These are phyloP conservation scores for Solanum lycopersicoides DNA, from an alignment of 257 asterid species.

Conservation along the genomic window DNA sequence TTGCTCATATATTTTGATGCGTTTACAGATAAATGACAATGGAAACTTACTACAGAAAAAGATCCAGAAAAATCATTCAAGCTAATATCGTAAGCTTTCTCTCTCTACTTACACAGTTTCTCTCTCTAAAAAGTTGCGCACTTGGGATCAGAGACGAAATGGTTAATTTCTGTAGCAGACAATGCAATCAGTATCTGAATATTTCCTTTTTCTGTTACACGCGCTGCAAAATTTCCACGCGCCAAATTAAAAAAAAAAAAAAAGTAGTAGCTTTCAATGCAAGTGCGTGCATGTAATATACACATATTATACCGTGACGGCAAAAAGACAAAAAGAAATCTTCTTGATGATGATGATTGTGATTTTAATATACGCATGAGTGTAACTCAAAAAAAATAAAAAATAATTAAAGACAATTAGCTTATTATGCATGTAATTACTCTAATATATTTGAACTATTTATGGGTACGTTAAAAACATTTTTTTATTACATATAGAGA, in stretches of 20 bases:
- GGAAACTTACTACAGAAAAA: constrained; percentile 68
- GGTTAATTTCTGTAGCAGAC: not conserved
- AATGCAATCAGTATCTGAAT: not conserved
- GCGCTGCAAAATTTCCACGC: not conserved
- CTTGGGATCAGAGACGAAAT: not conserved
- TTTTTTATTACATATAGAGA: not conserved
- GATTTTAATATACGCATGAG: constrained; percentile 6
- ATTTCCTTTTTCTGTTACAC: not conserved
- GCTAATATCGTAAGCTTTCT: constrained; percentile 21
- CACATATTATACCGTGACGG: not conserved
- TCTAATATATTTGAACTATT: not conserved
- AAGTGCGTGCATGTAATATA: not conserved
- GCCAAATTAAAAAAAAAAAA: not conserved
- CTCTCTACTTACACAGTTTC: constrained; percentile 3
- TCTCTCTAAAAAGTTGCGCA: not conserved
- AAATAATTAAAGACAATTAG: not conserved
- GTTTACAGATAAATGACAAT: constrained; percentile 27
- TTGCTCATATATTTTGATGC: not conserved
- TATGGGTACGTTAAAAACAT: not conserved
- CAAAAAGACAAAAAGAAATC: constrained; percentile 6
- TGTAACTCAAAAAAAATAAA: not conserved
- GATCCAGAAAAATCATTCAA: constrained; percentile 33
- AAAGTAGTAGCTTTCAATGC: not conserved
- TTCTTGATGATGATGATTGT: not conserved
- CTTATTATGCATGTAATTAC: not conserved